Base-by-base conservation (phyloP, 2,329 filamentous ascomycete genomes). In the Stachybotrys echinatus region DNA sequence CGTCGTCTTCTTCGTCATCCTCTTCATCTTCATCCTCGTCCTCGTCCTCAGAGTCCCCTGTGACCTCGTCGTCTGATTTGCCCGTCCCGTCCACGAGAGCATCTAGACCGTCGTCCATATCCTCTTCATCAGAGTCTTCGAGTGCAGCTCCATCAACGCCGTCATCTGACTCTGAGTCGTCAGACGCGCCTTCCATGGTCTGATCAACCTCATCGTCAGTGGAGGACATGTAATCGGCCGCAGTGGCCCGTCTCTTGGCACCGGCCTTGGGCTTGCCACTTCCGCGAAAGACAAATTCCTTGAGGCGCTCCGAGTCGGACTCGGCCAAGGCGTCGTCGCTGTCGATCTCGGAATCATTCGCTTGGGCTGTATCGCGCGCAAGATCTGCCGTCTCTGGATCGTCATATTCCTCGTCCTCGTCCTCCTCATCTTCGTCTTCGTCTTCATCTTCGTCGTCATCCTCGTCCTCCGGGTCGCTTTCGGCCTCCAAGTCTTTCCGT, bases 221-320 rank as follows among this genome's bases (percentile, higher is more conserved):
- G 2, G 64, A 72, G 4, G 72, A 74, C 74, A 85, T 79, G 48
- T 78, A 84, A 58, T 85, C 81, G 5, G 74, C 77, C 34, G 79
- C 81, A 39, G 67, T 78, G 7, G 74, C 71, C 54, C 77, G 67
- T 49, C 67, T 73, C 17, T 65, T 67, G 31, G 52, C 55, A 43
- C 68, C 71, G 17, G 61, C 63, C 48, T 66, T 71, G 5, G 76
- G 73, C 54, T 78, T 79, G 2, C 74, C 76, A 65, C 80, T 85
- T 20, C 80, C 81, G 27, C 78, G 71, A 55, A 85, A 85, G 1
- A 72, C 81, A 63, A 88, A 96, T 1, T 81, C 83, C 56, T 87
- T 84, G 60, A 96, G 90, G 47, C 79, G 80, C 65, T 95, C 90
- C 56, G 89, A 85, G 59, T 97, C 92, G 56, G 89, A 94, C 49